Evolutionary conservation across 495 filamentous ascomycete genomes (phyloP), one percentile per base, ranked within the genome.

Genomic region (Xylaria longipes): DNA sequence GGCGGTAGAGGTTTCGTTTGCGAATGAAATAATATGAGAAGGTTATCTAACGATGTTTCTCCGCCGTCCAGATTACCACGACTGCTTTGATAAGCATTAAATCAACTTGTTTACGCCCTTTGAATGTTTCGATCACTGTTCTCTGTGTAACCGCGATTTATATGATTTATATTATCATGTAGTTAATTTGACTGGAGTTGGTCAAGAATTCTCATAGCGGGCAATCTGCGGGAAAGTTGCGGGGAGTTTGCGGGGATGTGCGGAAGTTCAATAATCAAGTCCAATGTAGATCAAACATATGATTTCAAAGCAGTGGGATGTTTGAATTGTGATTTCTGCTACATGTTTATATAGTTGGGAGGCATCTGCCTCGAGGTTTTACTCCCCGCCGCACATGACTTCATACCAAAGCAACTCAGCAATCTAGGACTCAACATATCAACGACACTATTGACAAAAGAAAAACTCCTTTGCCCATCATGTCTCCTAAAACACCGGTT

Each of bases 401-500:
- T 50, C 43, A 54, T 66, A 29, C 1, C 29, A 54, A 52, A 54
- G 45, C 29, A 68, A 48, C 63, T 33, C 27, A 33, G 48, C 12
- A 66, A 33, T 3, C 27, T 8, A 35, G n/a, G 6, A 43, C 22
- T 25, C 27, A 37, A 68, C 29, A 8, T 27, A 68, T 41, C 29
- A 39, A 39, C 9, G 7, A 7, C n/a, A 37, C 9, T 41, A 54
- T 29, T 39, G 3, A 41, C 31, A 41, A 62, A 2, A 67, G 14
- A 17, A 14, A 39, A 15, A 41, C 0, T 35, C 6, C 65, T 0
- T 37, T 72, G 4, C 70, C 69, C 27, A 75, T 63, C 0, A 73
- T 73, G 71, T 52, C 71, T 73, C 35, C 66, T 5, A 75, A 72
- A 63, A 27, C 58, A 31, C 70, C 73, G 0, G 66, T 75, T 9